Conservation (phyloP, 345 rosid species). For the Pistacia atlantica region DNA sequence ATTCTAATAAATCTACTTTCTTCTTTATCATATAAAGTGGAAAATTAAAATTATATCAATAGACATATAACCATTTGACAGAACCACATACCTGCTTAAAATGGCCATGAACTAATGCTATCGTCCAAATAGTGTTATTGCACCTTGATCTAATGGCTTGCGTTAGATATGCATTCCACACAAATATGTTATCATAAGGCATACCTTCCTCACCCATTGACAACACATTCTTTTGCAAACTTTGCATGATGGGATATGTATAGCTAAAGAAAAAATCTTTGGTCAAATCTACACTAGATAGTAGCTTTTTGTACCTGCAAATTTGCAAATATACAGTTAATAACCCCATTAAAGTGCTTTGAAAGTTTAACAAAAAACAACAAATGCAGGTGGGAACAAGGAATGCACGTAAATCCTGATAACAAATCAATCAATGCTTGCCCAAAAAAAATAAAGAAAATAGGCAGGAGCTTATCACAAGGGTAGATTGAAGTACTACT, state of each 20-base stretch:
- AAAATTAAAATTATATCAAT: not conserved
- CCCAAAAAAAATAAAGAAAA: not conserved
- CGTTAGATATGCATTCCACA: conserved; percentile 87
- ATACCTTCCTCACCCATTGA: conserved; percentile 67
- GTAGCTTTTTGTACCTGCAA: conserved; percentile 93
- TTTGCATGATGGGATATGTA: conserved; percentile 95
- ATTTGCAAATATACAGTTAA: conserved; percentile 14
- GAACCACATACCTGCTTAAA: conserved; percentile 77
- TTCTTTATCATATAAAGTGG: not conserved
- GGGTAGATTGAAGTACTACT: not conserved
- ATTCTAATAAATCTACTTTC: too few species aligned
- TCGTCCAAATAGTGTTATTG: conserved; percentile 84
- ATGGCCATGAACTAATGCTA: conserved; percentile 93
- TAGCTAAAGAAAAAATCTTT: conserved; percentile 97
- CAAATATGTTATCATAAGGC: conserved; percentile 84
- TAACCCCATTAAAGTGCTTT: conserved; percentile 9
- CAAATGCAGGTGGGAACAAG: conserved; percentile 6
- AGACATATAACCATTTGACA: not conserved
- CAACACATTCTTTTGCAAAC: conserved; percentile 82
- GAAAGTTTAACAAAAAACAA: not conserved
- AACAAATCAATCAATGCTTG: not conserved
- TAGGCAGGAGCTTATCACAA: not conserved
- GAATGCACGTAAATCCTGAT: not conserved
- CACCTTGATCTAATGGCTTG: conserved; percentile 82
- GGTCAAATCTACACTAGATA: conserved; percentile 96